Base-by-base conservation (phyloP, 352 stramenopile genomes). In the Phytophthora constricta region DNA sequence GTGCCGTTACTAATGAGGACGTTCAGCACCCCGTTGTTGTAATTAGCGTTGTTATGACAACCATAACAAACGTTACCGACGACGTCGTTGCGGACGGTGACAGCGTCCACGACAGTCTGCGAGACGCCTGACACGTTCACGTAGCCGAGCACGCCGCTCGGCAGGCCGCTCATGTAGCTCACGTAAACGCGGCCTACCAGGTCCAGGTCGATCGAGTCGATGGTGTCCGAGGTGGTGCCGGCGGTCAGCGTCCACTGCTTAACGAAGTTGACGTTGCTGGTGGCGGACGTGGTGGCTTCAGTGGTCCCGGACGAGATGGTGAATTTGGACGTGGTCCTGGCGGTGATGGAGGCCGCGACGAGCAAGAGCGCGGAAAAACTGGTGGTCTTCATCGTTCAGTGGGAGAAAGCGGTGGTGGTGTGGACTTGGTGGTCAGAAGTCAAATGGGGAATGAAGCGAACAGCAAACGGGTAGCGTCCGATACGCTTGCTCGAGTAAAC, bases 191-290 rank as follows among this genome's bases (percentile, higher is more conserved):
- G 57, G 1, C 57, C 57, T 20, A 39, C 45, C 17, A 50, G 39
- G 10, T 57, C 25, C 14, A 64, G 20, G 16, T 39, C 46, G 57
- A 64, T 56, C 31, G 45, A 23, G 46, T 64, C 47, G 17, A 64
- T 34, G 43, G 28, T 43, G 27, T 51, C 22, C 4, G 45, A 19
- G 25, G 2, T 33, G 1, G 16, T 52, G 28, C 19, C 25, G 22
- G 57, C 31, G 8, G 57, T 64, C 45, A 64, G 47, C 34, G 57
- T 64, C 57, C 57, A 64, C n/a, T 64, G 57, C 11, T 52, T 51
- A 3, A 57, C 57, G 31, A 34, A 45, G 50, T 19, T 58, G 17
- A 37, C 22, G 34, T 47, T 25, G 19, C n/a, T 22, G 16, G 42
- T 41, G 46, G 19, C 49, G 33, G 57, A 58, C 16, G 17, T 20